Conservation (phyloP, 2,329 filamentous ascomycete species). For the Cryphonectria radicalis region DNA sequence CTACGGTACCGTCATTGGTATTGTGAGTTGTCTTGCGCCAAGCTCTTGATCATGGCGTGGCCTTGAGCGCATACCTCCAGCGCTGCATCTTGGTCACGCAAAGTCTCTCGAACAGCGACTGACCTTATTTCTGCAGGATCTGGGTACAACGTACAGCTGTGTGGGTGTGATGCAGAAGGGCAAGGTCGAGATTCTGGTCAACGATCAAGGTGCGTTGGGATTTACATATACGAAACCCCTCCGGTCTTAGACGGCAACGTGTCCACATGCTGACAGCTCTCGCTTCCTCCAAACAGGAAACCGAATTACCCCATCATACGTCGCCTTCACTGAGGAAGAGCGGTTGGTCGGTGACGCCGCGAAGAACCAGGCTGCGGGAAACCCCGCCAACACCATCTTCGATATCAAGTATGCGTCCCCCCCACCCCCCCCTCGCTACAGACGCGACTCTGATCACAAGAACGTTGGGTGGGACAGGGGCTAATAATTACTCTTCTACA, state of each 20-base stretch:
- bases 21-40: conserved; percentile 56
- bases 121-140: conserved; percentile 55
- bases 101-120: conserved; percentile 26
- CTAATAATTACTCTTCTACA: conserved; percentile 38
- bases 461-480: background rate
- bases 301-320: conserved; percentile 93
- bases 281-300: conserved; percentile 59
- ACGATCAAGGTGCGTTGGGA: conserved; percentile 68
- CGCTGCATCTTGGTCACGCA: background rate
- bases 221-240: background rate
- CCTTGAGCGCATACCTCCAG: background rate
- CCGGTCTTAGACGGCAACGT: background rate
- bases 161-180: conserved; percentile 96
- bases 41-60: background rate
- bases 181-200: conserved; percentile 93
- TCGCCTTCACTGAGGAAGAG: conserved; percentile 96
- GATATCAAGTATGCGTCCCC: conserved; percentile 82
- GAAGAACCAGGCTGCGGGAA: conserved; percentile 89
- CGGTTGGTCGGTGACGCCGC: conserved; percentile 95
- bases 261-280: background rate
- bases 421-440: background rate
- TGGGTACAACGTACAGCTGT: conserved; percentile 88
- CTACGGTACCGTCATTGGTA: conserved; percentile 91
- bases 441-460: background rate
- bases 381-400: conserved; percentile 76